Evolutionary conservation across 495 filamentous ascomycete species (phyloP).

Genomic region (Neurospora tetraspora): DNA sequence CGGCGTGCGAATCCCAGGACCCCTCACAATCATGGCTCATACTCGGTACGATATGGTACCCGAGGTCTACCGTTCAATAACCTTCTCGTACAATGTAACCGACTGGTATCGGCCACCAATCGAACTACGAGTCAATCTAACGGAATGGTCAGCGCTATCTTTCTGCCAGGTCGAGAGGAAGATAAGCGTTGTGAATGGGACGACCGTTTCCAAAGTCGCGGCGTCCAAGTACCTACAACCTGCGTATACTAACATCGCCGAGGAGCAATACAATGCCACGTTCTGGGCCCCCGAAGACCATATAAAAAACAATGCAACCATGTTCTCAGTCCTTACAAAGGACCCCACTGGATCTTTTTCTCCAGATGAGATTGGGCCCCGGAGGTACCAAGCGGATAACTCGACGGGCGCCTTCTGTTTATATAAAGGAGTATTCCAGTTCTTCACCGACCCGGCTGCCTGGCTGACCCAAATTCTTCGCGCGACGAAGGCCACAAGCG

Average conservation of each 20-base stretch:
- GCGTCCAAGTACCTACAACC: not conserved
- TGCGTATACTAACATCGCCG: too few species aligned
- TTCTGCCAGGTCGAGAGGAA: not conserved
- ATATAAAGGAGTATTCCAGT: too few species aligned
- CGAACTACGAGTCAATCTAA: not conserved
- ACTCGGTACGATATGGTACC: not conserved
- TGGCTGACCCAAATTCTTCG: too few species aligned
- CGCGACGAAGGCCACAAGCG: not conserved
- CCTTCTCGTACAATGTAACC: too few species aligned
- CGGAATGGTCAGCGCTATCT: not conserved
- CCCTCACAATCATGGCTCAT: not conserved
- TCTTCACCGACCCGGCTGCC: too few species aligned
- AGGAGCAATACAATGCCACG: not conserved
- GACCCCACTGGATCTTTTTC: not conserved
- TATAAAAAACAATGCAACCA: not conserved
- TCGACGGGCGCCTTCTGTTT: not conserved
- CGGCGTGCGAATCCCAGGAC: too few species aligned
- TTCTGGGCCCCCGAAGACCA: not conserved
- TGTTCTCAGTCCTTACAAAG: not conserved
- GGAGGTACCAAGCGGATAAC: not conserved
- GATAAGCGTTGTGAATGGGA: not conserved
- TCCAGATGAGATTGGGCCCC: not conserved
- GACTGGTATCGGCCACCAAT: too few species aligned
- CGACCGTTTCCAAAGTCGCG: not conserved
- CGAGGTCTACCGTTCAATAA: not conserved